A percentile compares a stretch with the other conserved stretches of the same genome.
phyloP scores from a whole-genome alignment of 352 stramenopile genomes.

The Blastocystis sp. region DNA sequence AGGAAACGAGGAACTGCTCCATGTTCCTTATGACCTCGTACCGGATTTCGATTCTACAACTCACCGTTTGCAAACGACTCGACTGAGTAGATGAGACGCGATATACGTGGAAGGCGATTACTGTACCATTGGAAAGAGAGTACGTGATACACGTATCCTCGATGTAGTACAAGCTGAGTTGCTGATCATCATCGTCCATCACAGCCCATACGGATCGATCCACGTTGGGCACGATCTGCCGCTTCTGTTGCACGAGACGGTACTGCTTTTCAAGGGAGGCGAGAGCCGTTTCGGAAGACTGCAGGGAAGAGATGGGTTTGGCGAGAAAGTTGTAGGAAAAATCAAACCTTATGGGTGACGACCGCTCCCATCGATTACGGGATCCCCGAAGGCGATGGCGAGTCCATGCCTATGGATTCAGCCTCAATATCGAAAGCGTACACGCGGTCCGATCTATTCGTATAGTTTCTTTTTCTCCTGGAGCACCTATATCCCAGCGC shows the following conservation, averaged over 20 bases:
- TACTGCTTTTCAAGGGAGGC: background rate
- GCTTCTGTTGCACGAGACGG: background rate
- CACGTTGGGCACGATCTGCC: background rate
- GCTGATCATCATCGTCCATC: background rate
- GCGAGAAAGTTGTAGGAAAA: slow-evolving; percentile 14
- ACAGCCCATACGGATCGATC: background rate
- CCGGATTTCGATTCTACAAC: background rate
- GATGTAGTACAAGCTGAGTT: slow-evolving; percentile 38
- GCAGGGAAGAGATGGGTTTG: background rate
- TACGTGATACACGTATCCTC: background rate
- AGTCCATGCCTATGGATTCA: background rate
- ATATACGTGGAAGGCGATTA: slow-evolving; percentile 17
- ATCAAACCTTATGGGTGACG: background rate
- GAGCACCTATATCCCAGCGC: background rate
- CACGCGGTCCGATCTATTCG: no score
- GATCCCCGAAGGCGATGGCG: background rate
- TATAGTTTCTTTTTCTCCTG: no score
- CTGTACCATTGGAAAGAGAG: background rate
- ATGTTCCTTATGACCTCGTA: slow-evolving; percentile 16
- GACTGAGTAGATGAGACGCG: background rate
- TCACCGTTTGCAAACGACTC: background rate
- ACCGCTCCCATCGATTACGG: background rate
- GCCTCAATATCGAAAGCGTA: no score
- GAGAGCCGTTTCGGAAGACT: background rate
- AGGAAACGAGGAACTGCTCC: slow-evolving; percentile 2